A percentile compares a stretch with the other conserved stretches of the same genome.
Conservation (phyloP, 1,284 basidiomycete genomes). For the Agaricales sp. region DNA sequence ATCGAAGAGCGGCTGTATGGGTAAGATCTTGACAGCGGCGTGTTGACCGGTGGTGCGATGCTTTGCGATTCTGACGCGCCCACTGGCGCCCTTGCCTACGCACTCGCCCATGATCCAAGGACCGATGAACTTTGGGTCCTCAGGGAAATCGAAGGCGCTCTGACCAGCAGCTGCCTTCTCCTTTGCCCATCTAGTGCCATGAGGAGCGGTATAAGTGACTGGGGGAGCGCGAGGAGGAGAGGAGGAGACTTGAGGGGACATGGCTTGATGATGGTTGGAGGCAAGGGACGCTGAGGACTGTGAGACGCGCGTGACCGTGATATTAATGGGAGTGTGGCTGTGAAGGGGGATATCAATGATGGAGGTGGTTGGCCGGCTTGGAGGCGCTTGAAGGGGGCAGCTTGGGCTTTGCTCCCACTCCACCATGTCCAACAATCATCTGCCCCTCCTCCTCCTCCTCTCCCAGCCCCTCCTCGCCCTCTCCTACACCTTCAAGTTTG, state of each 20-base stretch:
- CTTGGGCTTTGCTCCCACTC: too few relatives aligned
- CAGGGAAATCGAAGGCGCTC: constrained; percentile 55
- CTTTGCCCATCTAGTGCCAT: constrained; percentile 75
- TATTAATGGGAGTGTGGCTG: too few relatives aligned
- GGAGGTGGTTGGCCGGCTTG: too few relatives aligned
- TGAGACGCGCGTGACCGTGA: too few relatives aligned
- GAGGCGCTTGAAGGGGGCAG: too few relatives aligned
- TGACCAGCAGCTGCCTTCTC: constrained; percentile 68
- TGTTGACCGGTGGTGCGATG: constrained; percentile 85
- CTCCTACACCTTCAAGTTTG: constrained; percentile 57
- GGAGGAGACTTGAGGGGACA: constrained; percentile 28
- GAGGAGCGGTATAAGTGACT: constrained; percentile 52
- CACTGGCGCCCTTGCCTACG: constrained; percentile 90
- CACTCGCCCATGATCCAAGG: constrained; percentile 89
- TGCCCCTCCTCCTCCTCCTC: constrained; percentile 14
- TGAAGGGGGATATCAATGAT: too few relatives aligned
- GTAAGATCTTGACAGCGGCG: constrained; percentile 97
- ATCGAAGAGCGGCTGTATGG: constrained; percentile 73
- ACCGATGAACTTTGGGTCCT: constrained; percentile 66
- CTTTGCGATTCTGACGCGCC: constrained; percentile 91
- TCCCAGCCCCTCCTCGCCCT: constrained; percentile 18
- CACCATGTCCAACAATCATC: constrained; percentile 12
- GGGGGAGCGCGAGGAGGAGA: constrained; percentile 60
- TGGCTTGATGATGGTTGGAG: constrained; percentile 11
- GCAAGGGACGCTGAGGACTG: constrained; percentile 14